Base-by-base conservation (phyloP, 2,329 filamentous ascomycete genomes). In the Cladobotryum protrusum region DNA sequence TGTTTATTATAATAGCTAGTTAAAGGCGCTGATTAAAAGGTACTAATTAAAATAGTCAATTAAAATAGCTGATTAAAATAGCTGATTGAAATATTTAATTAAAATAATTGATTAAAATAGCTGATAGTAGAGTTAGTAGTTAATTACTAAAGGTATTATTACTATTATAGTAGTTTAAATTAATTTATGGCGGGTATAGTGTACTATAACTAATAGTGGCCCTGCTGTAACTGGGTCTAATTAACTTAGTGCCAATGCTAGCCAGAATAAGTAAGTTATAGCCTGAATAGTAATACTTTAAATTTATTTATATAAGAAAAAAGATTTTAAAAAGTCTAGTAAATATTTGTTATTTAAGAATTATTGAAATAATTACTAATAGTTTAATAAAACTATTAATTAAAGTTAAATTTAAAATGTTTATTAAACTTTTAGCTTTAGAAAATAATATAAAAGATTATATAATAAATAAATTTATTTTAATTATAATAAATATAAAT, bases 401-500 rank as follows among this genome's bases (percentile, higher is more conserved):
- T 24, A 24, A 24, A 7, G 20, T 7, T 12, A 43, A 24, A 24
- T 20, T 24, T 18, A 17, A 42, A 42, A 24, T 24, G 2, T 24
- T 43, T 20, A 19, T 18, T 18, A 42, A 42, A 14, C n/a, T 24
- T 19, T 42, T 19, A 42, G 7, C 9, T 19, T 3, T 17, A 19
- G 19, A 42, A 42, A 41, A n/a, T 4, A 41, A 41, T n/a, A 11
- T 41, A 41, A 41, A 15, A 41, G 17, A 24, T 29, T 43, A 43
- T 33, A 3, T 43, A 20, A 43, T 43, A 43, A 43, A 2, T 40
- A 13, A 12, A 43, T 43, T 24, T 24, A 24, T 43, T 47, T 19
- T 36, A 20, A 2, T 35, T 45, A 36, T 47, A 47, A 32, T 32
- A 47, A 32, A 39, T 47, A 37, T 36, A 36, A 37, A 37, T 24